Evolutionary conservation across 176 grass and related monocot genomes (phyloP), one percentile per base, ranked within the genome.

Genomic region (Paspalum notatum): DNA sequence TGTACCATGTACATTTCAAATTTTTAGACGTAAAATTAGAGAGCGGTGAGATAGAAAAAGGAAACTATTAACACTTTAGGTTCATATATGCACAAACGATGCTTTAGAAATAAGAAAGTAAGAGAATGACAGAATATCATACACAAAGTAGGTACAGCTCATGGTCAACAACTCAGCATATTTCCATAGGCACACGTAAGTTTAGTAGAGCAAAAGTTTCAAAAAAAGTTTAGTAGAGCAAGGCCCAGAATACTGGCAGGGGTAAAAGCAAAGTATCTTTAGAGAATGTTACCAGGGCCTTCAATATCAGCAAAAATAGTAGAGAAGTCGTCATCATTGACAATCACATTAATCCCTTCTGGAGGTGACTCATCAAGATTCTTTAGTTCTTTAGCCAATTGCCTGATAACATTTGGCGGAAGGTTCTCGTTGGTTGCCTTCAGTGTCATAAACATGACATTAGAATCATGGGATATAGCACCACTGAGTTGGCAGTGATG

Each of bases 391-490:
- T 97, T 97, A 43, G 89, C 91, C 46, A 97, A 81, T 86, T 97
- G 94, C 50, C 77, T 97, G 85, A 97, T 91, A 24, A 97, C 94
- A 88, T 88, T 97, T 66, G 91, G 94, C 15, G 91, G 91, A 37
- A 97, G 87, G 50, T 94, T 97, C 68, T 97, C 94, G 64, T 97
- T 97, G 71, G 94, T 91, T 74, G 94, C 91, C 91, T 97, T 85
- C 73, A 91, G 59, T 79, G 68, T 41, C 44, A 80, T 49, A 51
- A 17, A 71, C 50, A 43, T 40, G 62, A 8, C 50, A 80, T 74
- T 32, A 82, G 66, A 78, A 83, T 50, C 21, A 71, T 42, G 59
- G n/a, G 63, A 58, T 69, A 66, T 47, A 72, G 8, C 14, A 42
- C 24, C 56, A 7, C 1, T 59, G 20, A 66, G 26, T 48, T 25